Evolutionary conservation across 2,329 filamentous ascomycete genomes (phyloP), one percentile per base, ranked within the genome.

Genomic region (Fusarium coffeatum): DNA sequence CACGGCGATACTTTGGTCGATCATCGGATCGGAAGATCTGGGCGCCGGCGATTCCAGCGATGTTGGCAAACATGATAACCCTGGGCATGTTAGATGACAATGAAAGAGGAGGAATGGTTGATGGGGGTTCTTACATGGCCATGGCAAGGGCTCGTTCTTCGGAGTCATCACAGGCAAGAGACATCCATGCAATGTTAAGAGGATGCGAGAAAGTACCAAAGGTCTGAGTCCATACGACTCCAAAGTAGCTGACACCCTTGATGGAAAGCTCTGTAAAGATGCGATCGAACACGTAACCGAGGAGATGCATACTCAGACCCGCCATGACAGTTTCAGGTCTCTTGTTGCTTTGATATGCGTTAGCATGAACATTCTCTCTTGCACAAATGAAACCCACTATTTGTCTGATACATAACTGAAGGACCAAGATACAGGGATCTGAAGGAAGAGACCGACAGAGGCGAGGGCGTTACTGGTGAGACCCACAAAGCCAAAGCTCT

Each of bases 1-100:
- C 86, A 18, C 84, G 81, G 5, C 83, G 81, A 73, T 88, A 88
- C 2, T 80, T 78, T 0, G 86, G 86, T 46, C 75, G 76, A 68
- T 88, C 86, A 55, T 87, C 84, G 0, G 77, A 68, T 23, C 84
- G 84, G 81, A 89, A 89, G 64, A 89, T 85, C 73, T 89, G 87
- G 0, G 86, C 86, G 6, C 87, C 88, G 57, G 88, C 87, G 54
- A 90, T 89, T 23, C 87, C 87, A 0, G 87, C 87, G 27, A 85
- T 86, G 68, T 90, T 90, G 49, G 86, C 88, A 22, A 85, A 84
- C 87, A 89, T 89, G 63, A 89, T 88, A 54, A 88, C 81, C 77
- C 82, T 32, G 2, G 13, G 34, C 43, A 23, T 23, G 47, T 65
- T 16, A 59, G 58, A 12, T 15, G 20, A 6, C 2, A 9, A 7